Base-by-base conservation (phyloP, 345 rosid species). In the Aquilaria malaccensis region DNA sequence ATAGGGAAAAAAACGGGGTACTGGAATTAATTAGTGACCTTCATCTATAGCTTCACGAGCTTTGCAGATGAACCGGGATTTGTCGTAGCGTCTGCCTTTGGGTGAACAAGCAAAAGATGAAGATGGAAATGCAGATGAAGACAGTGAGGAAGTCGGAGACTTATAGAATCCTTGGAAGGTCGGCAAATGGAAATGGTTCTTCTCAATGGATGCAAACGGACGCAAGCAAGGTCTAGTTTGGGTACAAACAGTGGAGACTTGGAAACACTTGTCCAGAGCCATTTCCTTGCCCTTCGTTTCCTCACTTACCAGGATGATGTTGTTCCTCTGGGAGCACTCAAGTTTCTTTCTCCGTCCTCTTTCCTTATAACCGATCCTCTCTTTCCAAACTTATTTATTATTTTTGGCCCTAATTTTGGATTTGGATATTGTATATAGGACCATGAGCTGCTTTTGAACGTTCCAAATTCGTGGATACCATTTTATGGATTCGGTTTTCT, bases 31-130 rank as follows among this genome's bases (percentile, higher is more conserved):
- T 6, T 6, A 59, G 56, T 13, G 50, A 85, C 91, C 88, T 83
- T 72, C 70, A 55, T 74, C 80, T 32, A 83, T 63, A 53, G 86
- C 87, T 69, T 79, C 81, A 2, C 81, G 69, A 66, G 92, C 88
- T 69, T 83, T 72, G 86, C 85, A 86, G 52, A 85, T 60, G 46
- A 79, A 30, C 66, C 64, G 51, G 47, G 78, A 62, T 31, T 73
- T 79, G 61, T 56, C 61, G 22, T 22, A 22, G 70, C 10, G 30
- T 65, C 67, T 69, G 66, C 50, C 14, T 60, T 47, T 56, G 29
- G 59, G 61, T 7, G 68, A 66, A 47, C 10, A 55, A 56, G 64
- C 13, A 32, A 66, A 55, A 53, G 73, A 59, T 31, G 74, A 59
- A 51, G 69, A 41, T 7, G 76, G 54, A 13, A 71, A 68, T 9